Base-by-base conservation (phyloP, 2,329 filamentous ascomycete genomes). In the Aspergillus tanneri region DNA sequence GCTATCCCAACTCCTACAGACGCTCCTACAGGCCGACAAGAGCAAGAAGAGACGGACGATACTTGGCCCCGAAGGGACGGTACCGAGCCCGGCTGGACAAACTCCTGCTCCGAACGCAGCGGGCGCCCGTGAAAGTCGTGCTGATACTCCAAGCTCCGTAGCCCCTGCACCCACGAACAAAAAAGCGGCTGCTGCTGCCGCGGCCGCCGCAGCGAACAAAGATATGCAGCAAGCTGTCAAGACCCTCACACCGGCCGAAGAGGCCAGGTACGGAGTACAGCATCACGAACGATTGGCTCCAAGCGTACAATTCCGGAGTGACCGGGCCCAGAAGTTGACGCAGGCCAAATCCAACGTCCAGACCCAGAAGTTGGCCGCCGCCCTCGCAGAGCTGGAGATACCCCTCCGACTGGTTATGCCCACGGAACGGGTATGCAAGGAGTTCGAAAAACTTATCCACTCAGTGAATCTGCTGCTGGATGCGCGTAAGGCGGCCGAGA, bases 281-380 rank as follows among this genome's bases (percentile, higher is more conserved):
- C 84, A 88, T 57, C 87, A 92, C 56, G 92, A 97, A 47, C 87
- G 92, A 22, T 79, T 96, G 30, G 84, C 86, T 2, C 87, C 86
- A 7, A 92, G 93, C 5, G 88, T 96, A 27, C 86, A 88, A 11
- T 97, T 97, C 78, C 88, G 92, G 10, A 90, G 90, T 55, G 75
- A 77, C 53, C 73, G 72, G 52, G 72, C 74, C 39, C 71, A 73
- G 47, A 74, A 76, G 51, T 68, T 77, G 43, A 74, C 73, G 3
- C 73, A 76, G 52, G 75, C 75, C 24, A 77, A 77, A 57, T 76
- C 73, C 23, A 75, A 76, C 51, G 72, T 76, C 2, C 75, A 77
- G 53, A 73, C 74, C 0, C 71, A 72, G 53, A 77, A 77, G 55
- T 69, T 77, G 36, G 71, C 68, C 23, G 68, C 70, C 30, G 75